phyloP scores from a whole-genome alignment of 73 alveolate species.

The Loxodes magnus region DNA sequence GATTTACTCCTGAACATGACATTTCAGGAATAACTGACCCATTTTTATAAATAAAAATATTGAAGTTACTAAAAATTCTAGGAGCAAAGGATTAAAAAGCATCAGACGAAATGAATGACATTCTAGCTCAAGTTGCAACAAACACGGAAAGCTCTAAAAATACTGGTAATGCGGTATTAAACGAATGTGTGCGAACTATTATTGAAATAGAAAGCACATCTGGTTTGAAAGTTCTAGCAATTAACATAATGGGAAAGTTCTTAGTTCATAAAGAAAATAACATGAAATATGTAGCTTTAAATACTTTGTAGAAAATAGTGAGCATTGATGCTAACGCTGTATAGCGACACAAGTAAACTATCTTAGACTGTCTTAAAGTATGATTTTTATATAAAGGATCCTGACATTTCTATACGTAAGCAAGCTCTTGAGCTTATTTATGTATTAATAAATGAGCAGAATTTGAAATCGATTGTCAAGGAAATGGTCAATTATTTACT shows the following conservation, averaged over 20 bases:
- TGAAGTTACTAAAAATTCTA: conserved; percentile 7
- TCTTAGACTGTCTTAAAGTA: conserved; percentile 83
- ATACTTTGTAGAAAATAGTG: conserved; percentile 78
- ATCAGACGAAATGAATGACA: conserved; percentile 93
- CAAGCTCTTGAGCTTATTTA: conserved; percentile 86
- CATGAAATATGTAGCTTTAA: conserved; percentile 83
- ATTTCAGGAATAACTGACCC: conserved; percentile 99
- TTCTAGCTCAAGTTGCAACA: conserved; percentile 91
- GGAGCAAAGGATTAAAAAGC: conserved; percentile 71
- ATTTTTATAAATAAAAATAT: conserved; percentile 81
- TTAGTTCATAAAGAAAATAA: conserved; percentile 76
- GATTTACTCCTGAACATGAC: conserved; percentile 39
- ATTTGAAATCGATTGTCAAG: conserved; percentile 67
- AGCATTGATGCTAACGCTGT: conserved; percentile 86
- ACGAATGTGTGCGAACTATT: conserved; percentile 98
- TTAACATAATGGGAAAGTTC: conserved; percentile 79
- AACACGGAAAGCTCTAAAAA: conserved; percentile 43
- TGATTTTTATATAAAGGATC: too few relatives aligned
- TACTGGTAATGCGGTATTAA: conserved; percentile 86
- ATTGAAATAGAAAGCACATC: conserved; percentile 86
- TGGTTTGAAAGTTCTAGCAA: conserved; percentile 75
- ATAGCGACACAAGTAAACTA: conserved; percentile 87
- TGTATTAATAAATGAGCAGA: conserved; percentile 63
- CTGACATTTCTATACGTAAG: conserved; percentile 82
- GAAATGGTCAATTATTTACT: conserved; percentile 80